These are phyloP conservation scores for Pelagophyceae sp. DNA, from an alignment of 352 stramenopile genomes.

Conservation along the genomic window DNA sequence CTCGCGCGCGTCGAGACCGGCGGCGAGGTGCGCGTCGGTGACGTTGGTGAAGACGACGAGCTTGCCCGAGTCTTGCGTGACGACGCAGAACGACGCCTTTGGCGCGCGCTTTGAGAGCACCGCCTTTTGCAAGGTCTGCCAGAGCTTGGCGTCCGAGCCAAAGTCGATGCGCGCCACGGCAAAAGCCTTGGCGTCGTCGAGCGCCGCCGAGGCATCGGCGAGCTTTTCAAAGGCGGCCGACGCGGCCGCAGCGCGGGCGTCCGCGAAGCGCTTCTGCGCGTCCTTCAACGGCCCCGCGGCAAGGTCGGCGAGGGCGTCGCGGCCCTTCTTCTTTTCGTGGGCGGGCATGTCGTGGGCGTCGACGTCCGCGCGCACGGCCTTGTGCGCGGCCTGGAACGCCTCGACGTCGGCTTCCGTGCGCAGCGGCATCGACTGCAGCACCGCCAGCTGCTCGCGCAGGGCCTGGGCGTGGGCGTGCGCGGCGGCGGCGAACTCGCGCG, in stretches of 20 bases:
- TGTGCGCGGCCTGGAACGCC: slow-evolving; percentile 46
- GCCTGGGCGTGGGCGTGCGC: slow-evolving; percentile 62
- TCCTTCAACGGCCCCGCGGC: slow-evolving; percentile 50
- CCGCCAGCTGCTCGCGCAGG: slow-evolving; percentile 58
- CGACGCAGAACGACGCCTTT: slow-evolving; percentile 60
- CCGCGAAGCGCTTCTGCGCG: slow-evolving; percentile 44
- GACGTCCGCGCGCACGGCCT: slow-evolving; percentile 44
- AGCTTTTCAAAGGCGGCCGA: slow-evolving; percentile 56
- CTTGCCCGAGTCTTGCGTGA: slow-evolving; percentile 66
- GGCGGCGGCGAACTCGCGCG: slow-evolving; percentile 67
- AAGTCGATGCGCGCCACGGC: slow-evolving; percentile 86
- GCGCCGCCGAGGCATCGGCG: slow-evolving; percentile 60
- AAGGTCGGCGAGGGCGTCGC: slow-evolving; percentile 37
- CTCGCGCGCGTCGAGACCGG: slow-evolving; percentile 64
- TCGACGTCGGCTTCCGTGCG: slow-evolving; percentile 17
- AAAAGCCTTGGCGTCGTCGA: too few species aligned
- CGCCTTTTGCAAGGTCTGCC: slow-evolving; percentile 78
- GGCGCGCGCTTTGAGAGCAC: slow-evolving; percentile 55
- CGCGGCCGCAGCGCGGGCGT: slow-evolving; percentile 43
- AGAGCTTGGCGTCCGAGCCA: slow-evolving; percentile 84
- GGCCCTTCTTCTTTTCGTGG: slow-evolving; percentile 53
- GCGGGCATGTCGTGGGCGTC: slow-evolving; percentile 44
- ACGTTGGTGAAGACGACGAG: slow-evolving; percentile 82
- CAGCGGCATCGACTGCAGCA: slow-evolving; percentile 48
- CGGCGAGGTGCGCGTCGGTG: slow-evolving; percentile 57